Conservation (phyloP, 1,284 basidiomycete genomes). For the Naganishia liquefaciens region DNA sequence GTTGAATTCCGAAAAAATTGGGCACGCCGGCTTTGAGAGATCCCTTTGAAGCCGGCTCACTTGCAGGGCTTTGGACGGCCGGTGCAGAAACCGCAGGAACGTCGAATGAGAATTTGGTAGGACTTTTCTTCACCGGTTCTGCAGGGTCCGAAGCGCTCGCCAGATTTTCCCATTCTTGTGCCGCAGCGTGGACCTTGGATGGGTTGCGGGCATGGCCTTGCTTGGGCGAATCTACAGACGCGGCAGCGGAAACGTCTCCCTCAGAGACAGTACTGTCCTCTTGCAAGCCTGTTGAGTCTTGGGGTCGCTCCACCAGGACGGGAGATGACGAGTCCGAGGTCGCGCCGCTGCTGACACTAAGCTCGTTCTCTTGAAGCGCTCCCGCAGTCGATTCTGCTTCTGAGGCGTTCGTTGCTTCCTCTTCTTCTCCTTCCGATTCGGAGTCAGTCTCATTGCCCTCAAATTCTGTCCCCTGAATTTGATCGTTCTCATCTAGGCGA, state of each 20-base stretch:
- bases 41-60: no score
- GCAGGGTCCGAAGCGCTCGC: slow-evolving; percentile 13
- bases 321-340: slow-evolving; percentile 11
- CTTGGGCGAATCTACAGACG: no score
- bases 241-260: no score
- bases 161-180: slow-evolving; percentile 27
- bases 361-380: slow-evolving; percentile 1
- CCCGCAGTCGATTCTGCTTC: neutral
- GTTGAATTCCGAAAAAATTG: slow-evolving; percentile 10
- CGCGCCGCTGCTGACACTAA: neutral
- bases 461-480: neutral
- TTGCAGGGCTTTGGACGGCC: neutral
- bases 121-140: slow-evolving; percentile 23
- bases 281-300: neutral
- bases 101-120: slow-evolving; percentile 19
- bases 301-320: slow-evolving; percentile 10
- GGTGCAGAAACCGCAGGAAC: neutral
- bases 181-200: slow-evolving; percentile 26
- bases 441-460: slow-evolving; percentile 20
- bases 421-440: slow-evolving; percentile 13
- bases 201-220: slow-evolving; percentile 14
- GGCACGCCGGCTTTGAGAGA: neutral
- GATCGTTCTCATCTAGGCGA: neutral
- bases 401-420: slow-evolving; percentile 1
- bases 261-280: no score